Conservation (phyloP, 495 filamentous ascomycete genomes). For the Daldinia loculata region DNA sequence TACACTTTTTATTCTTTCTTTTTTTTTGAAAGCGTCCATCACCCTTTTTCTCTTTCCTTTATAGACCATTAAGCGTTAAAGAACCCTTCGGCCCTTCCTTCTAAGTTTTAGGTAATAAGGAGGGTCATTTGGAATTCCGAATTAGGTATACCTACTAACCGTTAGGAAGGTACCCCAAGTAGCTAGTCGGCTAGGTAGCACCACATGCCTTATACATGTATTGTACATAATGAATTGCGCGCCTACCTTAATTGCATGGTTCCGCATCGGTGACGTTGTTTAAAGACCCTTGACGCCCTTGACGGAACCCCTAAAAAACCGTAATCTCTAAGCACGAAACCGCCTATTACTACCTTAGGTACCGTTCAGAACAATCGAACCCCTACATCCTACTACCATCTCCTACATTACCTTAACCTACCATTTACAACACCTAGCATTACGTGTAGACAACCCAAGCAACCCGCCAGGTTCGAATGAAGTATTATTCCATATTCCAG, state of each 20-base stretch:
- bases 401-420: constrained; percentile 5
- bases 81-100: not conserved
- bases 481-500: constrained; percentile 1
- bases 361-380: constrained; percentile 27
- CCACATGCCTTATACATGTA: not conserved
- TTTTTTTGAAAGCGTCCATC: not conserved
- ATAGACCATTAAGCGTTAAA: not conserved
- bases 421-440: constrained; percentile 7
- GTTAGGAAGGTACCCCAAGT: constrained; percentile 23
- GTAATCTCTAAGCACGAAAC: constrained; percentile 25
- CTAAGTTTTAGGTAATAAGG: not conserved
- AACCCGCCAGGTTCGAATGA: constrained; percentile 12
- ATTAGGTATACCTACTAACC: constrained; percentile 1
- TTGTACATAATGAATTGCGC: constrained; percentile 1
- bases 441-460: not conserved
- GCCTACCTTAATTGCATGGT: constrained; percentile 18
- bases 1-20: not conserved
- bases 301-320: constrained; percentile 33
- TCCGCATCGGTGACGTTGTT: constrained; percentile 36
- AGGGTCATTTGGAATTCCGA: not conserved
- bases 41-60: constrained; percentile 7
- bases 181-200: not conserved
- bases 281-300: constrained; percentile 36
- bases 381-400: not conserved
- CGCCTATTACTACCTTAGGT: constrained; percentile 1